These are phyloP conservation scores for Apiotrichum domesticum DNA, from an alignment of 1,284 basidiomycete genomes.

Conservation along the genomic window DNA sequence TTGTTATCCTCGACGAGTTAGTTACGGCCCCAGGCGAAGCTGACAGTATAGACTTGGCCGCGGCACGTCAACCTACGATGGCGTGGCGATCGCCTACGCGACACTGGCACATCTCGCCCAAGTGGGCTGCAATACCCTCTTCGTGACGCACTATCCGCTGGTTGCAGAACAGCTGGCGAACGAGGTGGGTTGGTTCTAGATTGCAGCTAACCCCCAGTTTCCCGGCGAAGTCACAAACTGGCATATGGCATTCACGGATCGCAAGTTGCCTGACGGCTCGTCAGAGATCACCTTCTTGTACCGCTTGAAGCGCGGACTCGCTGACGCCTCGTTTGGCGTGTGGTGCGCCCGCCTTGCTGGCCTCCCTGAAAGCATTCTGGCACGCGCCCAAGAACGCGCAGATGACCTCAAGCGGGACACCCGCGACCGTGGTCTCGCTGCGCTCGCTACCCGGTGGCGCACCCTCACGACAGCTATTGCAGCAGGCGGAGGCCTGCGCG, in stretches of 20 bases:
- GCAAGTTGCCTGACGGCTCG: slow-evolving; percentile 57
- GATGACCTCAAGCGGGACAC: slow-evolving; percentile 53
- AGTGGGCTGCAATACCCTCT: slow-evolving; percentile 72
- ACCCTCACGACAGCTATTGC: not conserved
- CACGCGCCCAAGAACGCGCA: slow-evolving; percentile 56
- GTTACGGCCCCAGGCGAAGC: slow-evolving; percentile 5
- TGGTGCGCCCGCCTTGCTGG: slow-evolving; percentile 84
- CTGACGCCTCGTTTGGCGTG: slow-evolving; percentile 77
- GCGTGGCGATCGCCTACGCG: slow-evolving; percentile 52
- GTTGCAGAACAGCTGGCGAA: slow-evolving; percentile 54
- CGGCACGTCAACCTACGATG: slow-evolving; percentile 44
- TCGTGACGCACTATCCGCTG: slow-evolving; percentile 85
- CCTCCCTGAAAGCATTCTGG: slow-evolving; percentile 62
- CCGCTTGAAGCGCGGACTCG: slow-evolving; percentile 62
- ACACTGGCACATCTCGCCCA: slow-evolving; percentile 67
- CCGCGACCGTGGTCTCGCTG: slow-evolving; percentile 7
- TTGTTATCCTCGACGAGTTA: slow-evolving; percentile 73
- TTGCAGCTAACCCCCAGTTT: slow-evolving; percentile 16
- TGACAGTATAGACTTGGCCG: slow-evolving; percentile 34
- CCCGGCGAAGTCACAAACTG: slow-evolving; percentile 57
- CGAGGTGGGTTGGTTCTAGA: slow-evolving; percentile 52
- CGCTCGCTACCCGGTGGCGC: slow-evolving; percentile 2
- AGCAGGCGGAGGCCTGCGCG: not conserved
- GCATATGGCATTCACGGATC: slow-evolving; percentile 74
- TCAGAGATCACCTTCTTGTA: slow-evolving; percentile 81